These are phyloP conservation scores for Cocos nucifera DNA, from an alignment of 176 grass and related monocot genomes.

Conservation along the genomic window DNA sequence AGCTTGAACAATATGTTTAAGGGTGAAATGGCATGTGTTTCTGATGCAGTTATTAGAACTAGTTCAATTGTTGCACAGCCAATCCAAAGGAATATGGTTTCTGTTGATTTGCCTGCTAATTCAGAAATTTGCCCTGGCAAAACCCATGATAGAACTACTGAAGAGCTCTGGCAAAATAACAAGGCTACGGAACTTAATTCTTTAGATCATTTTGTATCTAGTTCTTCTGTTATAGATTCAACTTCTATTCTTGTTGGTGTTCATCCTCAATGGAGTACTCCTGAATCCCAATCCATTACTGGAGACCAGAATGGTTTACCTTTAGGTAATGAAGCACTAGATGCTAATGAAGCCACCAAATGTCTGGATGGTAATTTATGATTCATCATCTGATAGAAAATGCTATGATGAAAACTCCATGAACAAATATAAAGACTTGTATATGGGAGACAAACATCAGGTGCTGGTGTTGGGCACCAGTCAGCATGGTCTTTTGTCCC, in stretches of 20 bases:
- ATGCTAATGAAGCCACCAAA: constrained; percentile 16
- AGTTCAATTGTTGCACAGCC: constrained; percentile 24
- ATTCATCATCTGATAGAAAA: background rate
- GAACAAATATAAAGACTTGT: no score
- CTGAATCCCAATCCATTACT: background rate
- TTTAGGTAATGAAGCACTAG: constrained; percentile 14
- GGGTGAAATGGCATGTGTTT: constrained; percentile 18
- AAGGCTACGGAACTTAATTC: constrained; percentile 58
- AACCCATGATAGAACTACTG: constrained; percentile 16
- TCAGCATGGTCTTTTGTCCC: no score
- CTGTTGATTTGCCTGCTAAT: constrained; percentile 27
- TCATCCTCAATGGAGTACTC: background rate
- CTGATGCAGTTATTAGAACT: constrained; percentile 11
- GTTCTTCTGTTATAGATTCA: constrained; percentile 15
- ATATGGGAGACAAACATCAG: no score
- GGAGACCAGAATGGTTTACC: background rate
- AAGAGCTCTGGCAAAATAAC: constrained; percentile 42
- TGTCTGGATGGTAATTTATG: constrained; percentile 35
- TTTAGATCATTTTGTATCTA: constrained; percentile 44
- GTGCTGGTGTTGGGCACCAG: no score
- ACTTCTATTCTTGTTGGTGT: constrained; percentile 2
- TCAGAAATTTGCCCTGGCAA: constrained; percentile 1
- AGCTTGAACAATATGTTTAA: constrained; percentile 18
- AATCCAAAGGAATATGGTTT: constrained; percentile 16
- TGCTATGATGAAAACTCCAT: no score